These are phyloP conservation scores for Liquidambar formosana DNA, from an alignment of 164 flowering plant genomes.

Conservation along the genomic window DNA sequence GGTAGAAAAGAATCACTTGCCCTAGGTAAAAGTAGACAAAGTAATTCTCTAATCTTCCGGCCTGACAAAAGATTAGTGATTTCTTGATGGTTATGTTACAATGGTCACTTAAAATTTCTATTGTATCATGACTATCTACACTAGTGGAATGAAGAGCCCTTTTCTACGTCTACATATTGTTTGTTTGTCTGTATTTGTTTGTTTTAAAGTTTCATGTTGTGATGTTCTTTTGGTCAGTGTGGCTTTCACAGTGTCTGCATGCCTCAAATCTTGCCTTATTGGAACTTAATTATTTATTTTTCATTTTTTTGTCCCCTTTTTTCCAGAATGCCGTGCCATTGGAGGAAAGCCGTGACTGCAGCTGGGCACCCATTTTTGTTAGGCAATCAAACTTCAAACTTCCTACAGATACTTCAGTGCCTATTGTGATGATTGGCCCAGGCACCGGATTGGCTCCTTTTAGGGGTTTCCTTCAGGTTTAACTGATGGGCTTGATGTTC, in stretches of 20 bases:
- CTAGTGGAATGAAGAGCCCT: background rate
- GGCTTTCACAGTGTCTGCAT: background rate
- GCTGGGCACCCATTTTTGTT: slow-evolving; percentile 87
- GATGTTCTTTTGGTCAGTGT: background rate
- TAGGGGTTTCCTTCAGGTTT: slow-evolving; percentile 94
- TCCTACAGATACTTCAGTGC: slow-evolving; percentile 69
- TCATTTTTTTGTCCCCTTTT: slow-evolving; percentile 16
- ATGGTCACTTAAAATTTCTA: background rate
- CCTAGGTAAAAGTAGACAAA: background rate
- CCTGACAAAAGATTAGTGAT: background rate
- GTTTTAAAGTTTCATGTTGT: background rate
- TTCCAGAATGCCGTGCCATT: slow-evolving; percentile 66
- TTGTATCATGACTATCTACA: background rate
- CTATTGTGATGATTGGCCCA: slow-evolving; percentile 95
- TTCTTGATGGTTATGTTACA: background rate
- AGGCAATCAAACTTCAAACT: slow-evolving; percentile 91
- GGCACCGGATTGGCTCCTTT: slow-evolving; percentile 99
- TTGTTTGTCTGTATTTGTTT: background rate
- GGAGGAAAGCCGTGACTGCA: slow-evolving; percentile 69
- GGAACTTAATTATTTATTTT: background rate
- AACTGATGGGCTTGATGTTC: background rate
- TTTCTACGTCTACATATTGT: background rate
- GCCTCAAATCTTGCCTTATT: background rate
- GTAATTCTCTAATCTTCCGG: background rate
- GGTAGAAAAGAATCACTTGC: background rate